These are phyloP conservation scores for Candida verbasci DNA, from an alignment of 805 yeast genomes.

Conservation along the genomic window DNA sequence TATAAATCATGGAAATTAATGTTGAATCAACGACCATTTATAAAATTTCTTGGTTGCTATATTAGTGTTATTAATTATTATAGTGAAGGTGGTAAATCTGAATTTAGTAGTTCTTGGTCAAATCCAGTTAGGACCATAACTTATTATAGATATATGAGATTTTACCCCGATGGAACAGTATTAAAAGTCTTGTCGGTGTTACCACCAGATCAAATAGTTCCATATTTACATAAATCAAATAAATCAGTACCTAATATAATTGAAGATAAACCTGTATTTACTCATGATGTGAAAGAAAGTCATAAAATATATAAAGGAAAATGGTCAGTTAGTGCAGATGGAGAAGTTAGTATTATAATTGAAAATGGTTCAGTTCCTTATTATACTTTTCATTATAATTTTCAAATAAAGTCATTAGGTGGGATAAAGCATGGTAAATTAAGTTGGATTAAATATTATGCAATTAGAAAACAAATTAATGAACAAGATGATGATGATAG, in stretches of 20 bases:
- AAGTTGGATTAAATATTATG: slow-evolving; percentile 65
- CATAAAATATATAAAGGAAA: slow-evolving; percentile 43
- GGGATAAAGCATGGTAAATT: slow-evolving; percentile 61
- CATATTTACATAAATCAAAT: slow-evolving; percentile 37
- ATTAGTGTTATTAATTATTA: slow-evolving; percentile 81
- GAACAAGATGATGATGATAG: slow-evolving; percentile 32
- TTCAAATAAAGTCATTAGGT: slow-evolving; percentile 58
- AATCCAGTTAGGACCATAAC: slow-evolving; percentile 82
- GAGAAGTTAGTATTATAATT: slow-evolving; percentile 44
- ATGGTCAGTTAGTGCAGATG: slow-evolving; percentile 57
- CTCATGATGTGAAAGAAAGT: slow-evolving; percentile 18
- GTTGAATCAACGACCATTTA: slow-evolving; percentile 64
- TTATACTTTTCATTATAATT: slow-evolving; percentile 60
- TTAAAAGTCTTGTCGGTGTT: slow-evolving; percentile 63
- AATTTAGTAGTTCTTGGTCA: slow-evolving; percentile 60
- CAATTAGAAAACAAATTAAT: slow-evolving; percentile 39
- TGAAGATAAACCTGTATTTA: slow-evolving; percentile 5
- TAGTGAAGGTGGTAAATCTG: slow-evolving; percentile 74
- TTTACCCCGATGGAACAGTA: slow-evolving; percentile 74
- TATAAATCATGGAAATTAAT: slow-evolving; percentile 43
- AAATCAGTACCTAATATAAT: slow-evolving; percentile 1
- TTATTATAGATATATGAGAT: slow-evolving; percentile 80
- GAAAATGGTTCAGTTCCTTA: slow-evolving; percentile 56
- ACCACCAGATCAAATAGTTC: slow-evolving; percentile 69
- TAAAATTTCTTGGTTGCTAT: slow-evolving; percentile 80